Percentiles rank a stretch among this genome's conserved stretches.
Evolutionary conservation across 2,329 filamentous ascomycete species (phyloP).

Genomic region (Myriosclerotinia curreyana): DNA sequence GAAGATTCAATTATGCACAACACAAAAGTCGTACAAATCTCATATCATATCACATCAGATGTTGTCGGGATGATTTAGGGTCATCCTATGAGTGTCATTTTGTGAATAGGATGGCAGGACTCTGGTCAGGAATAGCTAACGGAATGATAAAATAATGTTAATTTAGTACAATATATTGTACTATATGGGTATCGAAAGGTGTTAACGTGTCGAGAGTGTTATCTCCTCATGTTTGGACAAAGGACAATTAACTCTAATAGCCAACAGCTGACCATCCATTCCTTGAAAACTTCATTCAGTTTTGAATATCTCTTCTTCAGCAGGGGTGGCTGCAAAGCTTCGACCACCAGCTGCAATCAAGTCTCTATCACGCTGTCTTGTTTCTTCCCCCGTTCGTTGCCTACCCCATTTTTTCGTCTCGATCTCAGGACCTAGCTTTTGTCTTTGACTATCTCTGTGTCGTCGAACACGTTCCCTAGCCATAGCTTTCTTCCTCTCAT

Average conservation of each 20-base stretch:
- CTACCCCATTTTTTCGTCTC: conserved; percentile 3
- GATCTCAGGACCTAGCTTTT: not conserved
- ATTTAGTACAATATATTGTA: not conserved
- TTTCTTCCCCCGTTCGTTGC: not conserved
- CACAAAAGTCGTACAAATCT: no score
- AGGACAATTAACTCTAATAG: not conserved
- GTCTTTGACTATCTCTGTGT: conserved; percentile 13
- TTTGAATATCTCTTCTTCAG: not conserved
- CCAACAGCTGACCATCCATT: not conserved
- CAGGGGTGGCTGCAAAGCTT: not conserved
- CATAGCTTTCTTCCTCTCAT: conserved; percentile 17
- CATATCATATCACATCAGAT: no score
- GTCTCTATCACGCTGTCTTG: not conserved
- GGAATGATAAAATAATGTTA: not conserved
- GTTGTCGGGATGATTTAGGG: not conserved
- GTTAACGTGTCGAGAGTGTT: not conserved
- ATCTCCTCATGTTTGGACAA: no score
- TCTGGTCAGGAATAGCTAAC: not conserved
- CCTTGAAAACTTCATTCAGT: not conserved
- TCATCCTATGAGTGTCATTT: not conserved
- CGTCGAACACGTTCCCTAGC: conserved; percentile 14
- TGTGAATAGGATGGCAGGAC: not conserved
- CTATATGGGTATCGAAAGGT: no score
- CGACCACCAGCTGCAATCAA: conserved; percentile 3
- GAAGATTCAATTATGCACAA: no score